These are phyloP conservation scores for Mikania micrantha DNA, from an alignment of 129 eudicot species.

Conservation along the genomic window DNA sequence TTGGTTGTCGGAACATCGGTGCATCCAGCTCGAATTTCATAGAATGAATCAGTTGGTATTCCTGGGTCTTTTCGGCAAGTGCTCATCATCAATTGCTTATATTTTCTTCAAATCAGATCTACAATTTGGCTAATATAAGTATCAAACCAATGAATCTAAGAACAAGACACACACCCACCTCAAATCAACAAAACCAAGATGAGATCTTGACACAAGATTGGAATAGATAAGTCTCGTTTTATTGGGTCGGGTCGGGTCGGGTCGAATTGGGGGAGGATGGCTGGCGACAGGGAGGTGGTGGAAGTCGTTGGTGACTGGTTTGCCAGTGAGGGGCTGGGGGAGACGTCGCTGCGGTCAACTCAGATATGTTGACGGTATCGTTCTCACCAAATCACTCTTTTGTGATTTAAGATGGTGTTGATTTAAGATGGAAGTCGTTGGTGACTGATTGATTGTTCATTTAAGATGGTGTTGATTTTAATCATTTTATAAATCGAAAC, in stretches of 20 bases:
- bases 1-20: constrained; percentile 84
- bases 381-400: no score
- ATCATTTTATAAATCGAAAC: no score
- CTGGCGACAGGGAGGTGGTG: constrained; percentile 8
- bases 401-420: no score
- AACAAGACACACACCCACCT: constrained; percentile 14
- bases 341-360: constrained; percentile 20
- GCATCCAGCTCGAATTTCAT: constrained; percentile 75
- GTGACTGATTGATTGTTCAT: no score
- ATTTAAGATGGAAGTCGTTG: no score
- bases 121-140: not conserved
- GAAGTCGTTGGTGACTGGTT: constrained; percentile 23
- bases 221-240: constrained; percentile 12
- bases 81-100: constrained; percentile 15
- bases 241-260: constrained; percentile 5
- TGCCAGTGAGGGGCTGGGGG: constrained; percentile 12
- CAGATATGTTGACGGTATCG: constrained; percentile 23
- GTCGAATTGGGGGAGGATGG: not conserved
- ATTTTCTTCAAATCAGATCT: constrained; percentile 18
- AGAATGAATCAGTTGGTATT: constrained; percentile 65
- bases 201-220: constrained; percentile 19
- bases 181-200: constrained; percentile 32
- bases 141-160: not conserved
- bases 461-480: no score
- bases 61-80: constrained; percentile 69